These are phyloP conservation scores for Xylaria sp. DNA, from an alignment of 2,329 filamentous ascomycete species.

Conservation along the genomic window DNA sequence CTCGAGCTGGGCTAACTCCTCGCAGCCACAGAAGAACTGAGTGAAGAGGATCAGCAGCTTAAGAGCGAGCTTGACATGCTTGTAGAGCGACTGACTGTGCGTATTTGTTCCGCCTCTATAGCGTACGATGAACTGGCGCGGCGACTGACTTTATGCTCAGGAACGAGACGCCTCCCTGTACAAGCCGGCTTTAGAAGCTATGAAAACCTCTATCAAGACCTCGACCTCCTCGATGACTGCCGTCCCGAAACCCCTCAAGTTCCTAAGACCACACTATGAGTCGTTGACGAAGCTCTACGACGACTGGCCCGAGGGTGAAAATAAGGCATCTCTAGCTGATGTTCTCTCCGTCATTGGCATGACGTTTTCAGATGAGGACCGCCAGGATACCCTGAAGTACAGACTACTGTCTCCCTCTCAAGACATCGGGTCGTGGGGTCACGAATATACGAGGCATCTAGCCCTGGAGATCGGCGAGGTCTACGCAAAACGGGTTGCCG, in stretches of 20 bases:
- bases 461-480: conserved; percentile 96
- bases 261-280: conserved; percentile 96
- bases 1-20: conserved; percentile 49
- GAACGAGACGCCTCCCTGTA: conserved; percentile 89
- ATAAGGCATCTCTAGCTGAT: conserved; percentile 92
- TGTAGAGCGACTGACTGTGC: conserved; percentile 90
- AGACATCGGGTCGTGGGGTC: conserved; percentile 96
- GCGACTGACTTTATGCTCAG: conserved; percentile 57
- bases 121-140: not conserved
- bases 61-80: conserved; percentile 99
- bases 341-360: conserved; percentile 97
- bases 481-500: conserved; percentile 85
- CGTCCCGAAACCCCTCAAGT: conserved; percentile 97
- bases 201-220: conserved; percentile 99
- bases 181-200: conserved; percentile 90
- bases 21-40: conserved; percentile 82
- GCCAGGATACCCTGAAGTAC: conserved; percentile 96
- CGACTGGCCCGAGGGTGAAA: conserved; percentile 82
- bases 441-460: conserved; percentile 96
- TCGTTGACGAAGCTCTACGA: conserved; percentile 88
- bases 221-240: conserved; percentile 99
- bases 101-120: conserved; percentile 39
- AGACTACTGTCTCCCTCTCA: conserved; percentile 87
- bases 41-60: conserved; percentile 96
- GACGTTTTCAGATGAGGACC: conserved; percentile 97